Base-by-base conservation (phyloP, 768 basidiomycete species). In the Boletus tylopilopsis region DNA sequence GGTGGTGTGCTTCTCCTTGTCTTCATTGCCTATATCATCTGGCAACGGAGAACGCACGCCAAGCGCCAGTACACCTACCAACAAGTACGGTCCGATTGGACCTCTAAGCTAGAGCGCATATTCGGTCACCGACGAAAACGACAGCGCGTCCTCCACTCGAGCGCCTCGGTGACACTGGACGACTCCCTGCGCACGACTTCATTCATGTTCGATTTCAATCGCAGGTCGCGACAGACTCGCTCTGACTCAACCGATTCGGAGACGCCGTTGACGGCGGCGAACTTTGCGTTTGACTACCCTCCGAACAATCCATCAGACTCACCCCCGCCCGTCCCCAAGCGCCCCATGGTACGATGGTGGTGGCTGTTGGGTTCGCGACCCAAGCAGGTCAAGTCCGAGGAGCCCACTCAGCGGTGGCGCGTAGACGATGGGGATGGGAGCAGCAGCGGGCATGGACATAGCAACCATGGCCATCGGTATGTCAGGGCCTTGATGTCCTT, bases 191-290 rank as follows among this genome's bases (percentile, higher is more conserved):
- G 10, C 18, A 21, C 43, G 2, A 38, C 60, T 16, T 25, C 24
- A 6, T 2, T 41, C 2, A 16, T 30, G 9, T 4, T 42, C 25
- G 50, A 55, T 29, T 27, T 22, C 25, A 42, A 11, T 29, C 58
- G 32, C 36, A 39, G 50, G 29, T 22, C 42, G 10, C 58, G 51
- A 5, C 60, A 36, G 9, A 18, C 12, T 46, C 66, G 65, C 7
- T 56, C 61, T 5, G 47, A 48, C 32, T 69, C 66, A 1, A 47
- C 65, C 6, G 66, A 67, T 18, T 67, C 67, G 4, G 57, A 57
- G 23, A 67, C 59, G 0, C 67, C 66, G 0, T 27, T 67, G 30
- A 63, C 65, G 1, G 8, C 37, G 18, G 12, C 50, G n/a, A 25
- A 23, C 30, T 21, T 42, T 29, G 13, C 13, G 6, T 27, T 45